Evolutionary conservation across 305 asterid genomes (phyloP), one percentile per base, ranked within the genome.

Genomic region (Rubia peregrina): DNA sequence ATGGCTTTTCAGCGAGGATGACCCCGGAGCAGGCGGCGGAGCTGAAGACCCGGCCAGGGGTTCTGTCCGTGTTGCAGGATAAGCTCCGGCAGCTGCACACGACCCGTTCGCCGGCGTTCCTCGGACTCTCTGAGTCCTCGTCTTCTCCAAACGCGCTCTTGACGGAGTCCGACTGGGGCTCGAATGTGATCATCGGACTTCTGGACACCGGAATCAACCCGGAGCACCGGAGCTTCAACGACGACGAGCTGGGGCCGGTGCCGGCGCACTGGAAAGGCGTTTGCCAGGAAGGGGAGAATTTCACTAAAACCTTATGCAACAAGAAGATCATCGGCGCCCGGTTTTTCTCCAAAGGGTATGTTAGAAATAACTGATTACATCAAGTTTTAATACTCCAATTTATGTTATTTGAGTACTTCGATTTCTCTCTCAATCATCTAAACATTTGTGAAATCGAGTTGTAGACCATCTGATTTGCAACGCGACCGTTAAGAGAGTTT

Each of bases 191-290:
- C 8, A 83, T 91, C 17, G 98, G 98, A 16, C 60, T 91, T 0
- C 46, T 91, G 4, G 98, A 91, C 56, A 91, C 96, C 2, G 96
- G 98, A 7, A 89, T 91, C 38, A 85, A 86, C 84, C 95, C 98
- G 0, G 98, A 91, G 65, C 81, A 78, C 0, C 84, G 73, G 10
- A 91, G 95, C 66, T 91, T 91, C 73, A 86, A 83, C 3, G 98
- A 91, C 62, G 76, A 84, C 13, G 96, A 87, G 9, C 84, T 91
- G 7, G 95, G 85, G 2, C 83, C 92, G 0, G 55, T 86, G 21
- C 98, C 96, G 3, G 43, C 87, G 1, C 79, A 43, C 14, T 91
- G 96, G 98, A 85, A 59, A 80, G 98, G 98, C 0, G 86, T 83
- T 57, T 91, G 98, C 68, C 66, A 57, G 0, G 84, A 76, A 65